Conservation (phyloP, 306 rosid species). For the Prunus davidiana region DNA sequence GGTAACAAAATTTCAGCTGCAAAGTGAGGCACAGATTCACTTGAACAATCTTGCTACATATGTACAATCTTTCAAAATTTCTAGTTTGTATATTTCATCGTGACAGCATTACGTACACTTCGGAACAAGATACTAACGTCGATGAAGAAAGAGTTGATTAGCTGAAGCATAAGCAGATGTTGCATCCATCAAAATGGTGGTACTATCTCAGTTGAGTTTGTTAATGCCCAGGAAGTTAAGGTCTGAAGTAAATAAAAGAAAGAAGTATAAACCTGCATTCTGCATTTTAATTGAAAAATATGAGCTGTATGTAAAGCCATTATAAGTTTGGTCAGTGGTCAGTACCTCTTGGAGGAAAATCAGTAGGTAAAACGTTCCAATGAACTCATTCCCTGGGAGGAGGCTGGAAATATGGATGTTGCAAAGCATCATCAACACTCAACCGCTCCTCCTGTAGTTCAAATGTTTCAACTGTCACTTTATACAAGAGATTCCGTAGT, state of each 20-base stretch:
- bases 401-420: constrained; percentile 78
- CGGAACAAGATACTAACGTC: constrained; percentile 42
- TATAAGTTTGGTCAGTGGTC: too few species aligned
- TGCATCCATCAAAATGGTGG: constrained; percentile 84
- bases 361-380: not conserved
- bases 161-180: constrained; percentile 44
- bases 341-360: not conserved
- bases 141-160: constrained; percentile 47
- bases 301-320: too few species aligned
- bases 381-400: constrained; percentile 42
- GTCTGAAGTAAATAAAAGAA: not conserved
- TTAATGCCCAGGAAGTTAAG: constrained; percentile 44
- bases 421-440: constrained; percentile 73
- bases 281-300: not conserved
- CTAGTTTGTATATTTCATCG: too few species aligned
- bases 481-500: not conserved
- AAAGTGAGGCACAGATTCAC: not conserved
- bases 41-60: not conserved
- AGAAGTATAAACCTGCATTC: not conserved
- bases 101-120: constrained; percentile 54
- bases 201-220: constrained; percentile 58
- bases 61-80: too few species aligned
- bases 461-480: constrained; percentile 7
- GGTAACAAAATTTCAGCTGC: not conserved
- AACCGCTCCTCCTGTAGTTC: constrained; percentile 72